Evolutionary conservation across 805 yeast species (phyloP), one percentile per base, ranked within the genome.

Genomic region (Starmerella apis): DNA sequence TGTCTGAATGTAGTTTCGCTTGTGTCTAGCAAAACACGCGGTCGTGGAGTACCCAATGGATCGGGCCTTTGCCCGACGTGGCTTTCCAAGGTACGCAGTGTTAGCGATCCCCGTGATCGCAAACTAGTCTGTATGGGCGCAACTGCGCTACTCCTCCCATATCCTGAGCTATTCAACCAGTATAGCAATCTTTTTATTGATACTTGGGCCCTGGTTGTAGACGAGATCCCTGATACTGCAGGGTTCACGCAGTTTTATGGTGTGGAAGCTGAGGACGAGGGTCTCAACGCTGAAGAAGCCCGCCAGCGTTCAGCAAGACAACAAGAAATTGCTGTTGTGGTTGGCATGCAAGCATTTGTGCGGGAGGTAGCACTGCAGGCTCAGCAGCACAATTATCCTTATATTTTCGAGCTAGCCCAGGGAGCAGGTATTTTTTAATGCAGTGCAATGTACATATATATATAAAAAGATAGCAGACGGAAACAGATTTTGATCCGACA

Each of bases 71-170:
- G 30, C 31, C 45, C 46, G 24, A 46, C 42, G 25, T 68, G 71
- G 71, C 36, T 65, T 13, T 56, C 55, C 13, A 55, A 54, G 69
- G 65, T 70, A 36, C 68, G 71, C 23, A 76, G 77, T 52, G 74
- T 84, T 50, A 83, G 82, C 37, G 86, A 81, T 59, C 88, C 94
- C 0, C 73, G 85, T 52, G 77, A 79, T 56, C 78, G 83, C 54
- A 90, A 90, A 64, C 68, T 81, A 47, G 78, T 76, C 56, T 67
- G 80, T 3, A 63, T 85, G 51, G 92, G 85, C 0, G 31, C 52
- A 11, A 39, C 60, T 3, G 49, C 53, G 8, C 20, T 51, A 16
- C 35, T 53, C 14, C 14, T 37, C 11, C 48, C 46, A 10, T 18
- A 36, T 22, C 59, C 60, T 1, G 43, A 41, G n/a, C 41, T 53